phyloP scores from a whole-genome alignment of 495 filamentous ascomycete genomes.

The Lasiosphaeria ovina region DNA sequence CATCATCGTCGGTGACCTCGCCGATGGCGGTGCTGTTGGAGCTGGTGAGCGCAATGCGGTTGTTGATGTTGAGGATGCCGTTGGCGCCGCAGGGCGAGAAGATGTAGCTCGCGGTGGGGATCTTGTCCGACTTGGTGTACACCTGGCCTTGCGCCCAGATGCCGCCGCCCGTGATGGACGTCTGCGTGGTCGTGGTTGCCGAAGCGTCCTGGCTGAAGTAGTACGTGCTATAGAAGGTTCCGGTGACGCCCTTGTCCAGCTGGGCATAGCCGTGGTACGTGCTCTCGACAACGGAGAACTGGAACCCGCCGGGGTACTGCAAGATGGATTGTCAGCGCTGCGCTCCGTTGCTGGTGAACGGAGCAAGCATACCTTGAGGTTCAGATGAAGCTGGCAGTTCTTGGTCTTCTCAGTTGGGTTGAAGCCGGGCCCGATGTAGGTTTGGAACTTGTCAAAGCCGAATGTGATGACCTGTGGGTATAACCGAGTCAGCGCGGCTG shows the following conservation, averaged over 20 bases:
- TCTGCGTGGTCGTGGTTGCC: conserved; percentile 51
- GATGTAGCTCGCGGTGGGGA: conserved; percentile 53
- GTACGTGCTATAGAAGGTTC: conserved; percentile 56
- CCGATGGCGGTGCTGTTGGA: conserved; percentile 43
- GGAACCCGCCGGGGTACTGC: conserved; percentile 56
- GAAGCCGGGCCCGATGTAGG: conserved; percentile 52
- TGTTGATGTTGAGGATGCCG: conserved; percentile 60
- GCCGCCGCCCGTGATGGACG: conserved; percentile 47
- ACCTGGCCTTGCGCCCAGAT: conserved; percentile 48
- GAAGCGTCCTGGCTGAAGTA: conserved; percentile 53
- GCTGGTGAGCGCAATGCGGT: conserved; percentile 53
- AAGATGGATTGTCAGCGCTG: neutral
- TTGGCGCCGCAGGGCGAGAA: conserved; percentile 56
- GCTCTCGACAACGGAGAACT: conserved; percentile 53
- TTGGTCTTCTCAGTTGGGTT: conserved; percentile 43
- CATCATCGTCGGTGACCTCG: conserved; percentile 55
- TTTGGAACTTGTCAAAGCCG: conserved; percentile 57
- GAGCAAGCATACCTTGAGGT: conserved; percentile 34
- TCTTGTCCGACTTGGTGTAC: conserved; percentile 56
- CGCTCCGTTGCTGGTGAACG: no score
- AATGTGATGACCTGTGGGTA: conserved; percentile 51
- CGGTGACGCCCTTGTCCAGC: conserved; percentile 53
- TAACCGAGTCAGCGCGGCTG: conserved; percentile 1
- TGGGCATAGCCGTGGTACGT: conserved; percentile 59
- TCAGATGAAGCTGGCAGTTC: conserved; percentile 61